Evolutionary conservation across 129 eudicot species (phyloP), one percentile per base, ranked within the genome.

Genomic region (Centaurea solstitialis): DNA sequence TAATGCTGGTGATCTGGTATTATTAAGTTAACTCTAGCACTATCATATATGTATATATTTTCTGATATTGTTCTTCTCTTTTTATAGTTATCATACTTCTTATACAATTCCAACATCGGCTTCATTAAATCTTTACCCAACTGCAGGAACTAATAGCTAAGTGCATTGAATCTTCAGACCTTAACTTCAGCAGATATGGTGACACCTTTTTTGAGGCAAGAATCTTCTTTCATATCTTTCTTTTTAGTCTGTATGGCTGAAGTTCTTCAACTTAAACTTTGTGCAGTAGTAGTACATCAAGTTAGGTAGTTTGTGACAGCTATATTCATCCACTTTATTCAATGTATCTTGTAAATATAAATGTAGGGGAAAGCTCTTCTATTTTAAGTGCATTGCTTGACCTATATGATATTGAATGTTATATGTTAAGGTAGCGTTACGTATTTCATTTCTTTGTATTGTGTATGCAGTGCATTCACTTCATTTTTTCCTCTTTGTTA

Each of bases 1-100:
- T 93, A 96, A 96, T 96, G 99, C 99, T 93, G 99, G 99, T 93
- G 99, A 96, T 93, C 85, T 96, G 99, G 99, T 96, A 83, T 74
- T 39, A 22, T 15, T 74, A 53, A 82, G 59, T 33, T 43, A 59
- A 61, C 22, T 35, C 1, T 0, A 22, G 20, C 30, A 78, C 71
- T 13, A 23, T 30, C 15, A 40, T 50, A 76, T 28, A 26, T 62
- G 28, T 43, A 17, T 18, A 18, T 73, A 1, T 18, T 39, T 65
- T 18, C 11, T 41, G 1, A 17, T 72, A 7, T 37, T 35, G 13
- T 22, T 78, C 38, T 26, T 26, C 47, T 65, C 15, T 76, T 40
- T 11, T 7, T 53, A 22, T 38, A 30, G 76, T 13, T 78, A 12
- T 57, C 28, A 10, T 5, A 61, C 0, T 37, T 12, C 24, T 33